Evolutionary conservation across 208 protist species (phyloP), one percentile per base, ranked within the genome.

Genomic region (Trypanosoma boissoni): DNA sequence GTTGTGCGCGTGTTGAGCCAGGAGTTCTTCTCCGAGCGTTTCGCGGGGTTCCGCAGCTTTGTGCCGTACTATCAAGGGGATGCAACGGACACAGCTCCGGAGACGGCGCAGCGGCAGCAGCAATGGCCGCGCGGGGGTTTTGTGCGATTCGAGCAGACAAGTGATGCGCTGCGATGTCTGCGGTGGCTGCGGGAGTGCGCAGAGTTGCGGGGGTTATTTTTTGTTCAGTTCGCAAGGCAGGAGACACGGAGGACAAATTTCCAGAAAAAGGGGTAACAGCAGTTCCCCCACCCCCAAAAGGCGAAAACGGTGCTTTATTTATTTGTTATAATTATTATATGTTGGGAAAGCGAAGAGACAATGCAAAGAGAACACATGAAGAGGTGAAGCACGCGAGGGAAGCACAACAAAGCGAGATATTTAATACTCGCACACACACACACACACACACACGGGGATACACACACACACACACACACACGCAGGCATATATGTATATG

Each of bases 11-110:
- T 77, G 21, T 57, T 76, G 34, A 56, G 36, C 6, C 45, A 62
- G 37, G 65, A 72, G 2, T 81, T 72, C 50, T 81, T 78, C 51
- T 72, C 64, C 31, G 64, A 80, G 49, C 59, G 67, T 32, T 91
- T 91, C 46, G 69, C 72, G 14, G 80, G 75, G 16, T 45, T 91
- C 24, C 14, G 49, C 34, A 56, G 64, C 6, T 87, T 58, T 41
- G 66, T 72, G 9, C n/a, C 60, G 3, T 87, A 78, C 29, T 32
- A 76, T n/a, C n/a, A n/a, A n/a, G n/a, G n/a, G n/a, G n/a, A n/a
- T n/a, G n/a, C n/a, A n/a, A n/a, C n/a, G n/a, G n/a, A n/a, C n/a
- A n/a, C n/a, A 29, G 59, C 64, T 2, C 74, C 78, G 1, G 8
- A 39, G 8, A 12, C 34, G 34, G 6, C 34, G 34, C 34, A 39